Evolutionary conservation across 495 filamentous ascomycete species (phyloP).

Genomic region (Rhypophila decipiens): DNA sequence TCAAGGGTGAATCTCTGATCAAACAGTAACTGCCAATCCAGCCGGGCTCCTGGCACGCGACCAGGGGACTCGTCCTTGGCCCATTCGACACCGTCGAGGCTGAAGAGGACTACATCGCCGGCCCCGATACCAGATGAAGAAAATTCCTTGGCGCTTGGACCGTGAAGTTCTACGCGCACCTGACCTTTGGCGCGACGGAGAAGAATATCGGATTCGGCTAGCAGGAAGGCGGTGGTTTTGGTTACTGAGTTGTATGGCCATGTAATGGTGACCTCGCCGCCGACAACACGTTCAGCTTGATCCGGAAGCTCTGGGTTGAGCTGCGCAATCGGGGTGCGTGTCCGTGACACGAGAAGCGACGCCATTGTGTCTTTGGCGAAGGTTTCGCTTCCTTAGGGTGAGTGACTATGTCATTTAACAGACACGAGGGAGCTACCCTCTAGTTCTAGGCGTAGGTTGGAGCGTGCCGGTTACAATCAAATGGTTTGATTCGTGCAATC

Average conservation of each 20-base stretch:
- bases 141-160: slow-evolving; percentile 62
- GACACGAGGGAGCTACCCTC: neutral
- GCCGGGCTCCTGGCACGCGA: slow-evolving; percentile 57
- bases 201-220: slow-evolving; percentile 82
- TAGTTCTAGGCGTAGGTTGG: no score
- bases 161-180: slow-evolving; percentile 74
- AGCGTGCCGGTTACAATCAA: no score
- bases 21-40: slow-evolving; percentile 72
- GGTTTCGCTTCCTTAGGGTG: no score
- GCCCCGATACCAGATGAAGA: slow-evolving; percentile 61
- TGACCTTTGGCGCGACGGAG: slow-evolving; percentile 73
- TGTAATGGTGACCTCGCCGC: slow-evolving; percentile 70
- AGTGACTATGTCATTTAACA: slow-evolving; percentile 1
- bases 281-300: slow-evolving; percentile 25
- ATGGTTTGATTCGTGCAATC: no score
- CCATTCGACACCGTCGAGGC: slow-evolving; percentile 61
- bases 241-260: slow-evolving; percentile 87
- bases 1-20: slow-evolving; percentile 51
- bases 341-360: slow-evolving; percentile 12
- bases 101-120: slow-evolving; percentile 66
- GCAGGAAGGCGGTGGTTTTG: slow-evolving; percentile 62
- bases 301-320: slow-evolving; percentile 52
- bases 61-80: slow-evolving; percentile 42
- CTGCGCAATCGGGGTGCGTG: slow-evolving; percentile 53
- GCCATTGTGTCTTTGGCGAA: slow-evolving; percentile 19